Conservation (phyloP, 2,329 filamentous ascomycete genomes). For the Fusarium palustre region DNA sequence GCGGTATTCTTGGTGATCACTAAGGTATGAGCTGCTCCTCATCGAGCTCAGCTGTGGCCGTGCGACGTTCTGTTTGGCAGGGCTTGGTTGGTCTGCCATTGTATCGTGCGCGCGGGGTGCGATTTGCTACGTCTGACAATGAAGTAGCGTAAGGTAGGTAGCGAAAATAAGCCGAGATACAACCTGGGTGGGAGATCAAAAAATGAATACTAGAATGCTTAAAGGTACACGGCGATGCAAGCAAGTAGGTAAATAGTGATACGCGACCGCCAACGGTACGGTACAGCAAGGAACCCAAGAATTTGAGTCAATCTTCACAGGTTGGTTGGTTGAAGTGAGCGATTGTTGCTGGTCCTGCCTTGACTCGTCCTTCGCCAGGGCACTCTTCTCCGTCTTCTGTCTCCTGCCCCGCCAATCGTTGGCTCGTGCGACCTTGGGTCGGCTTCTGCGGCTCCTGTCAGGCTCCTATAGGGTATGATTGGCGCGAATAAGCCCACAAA, state of each 20-base stretch:
- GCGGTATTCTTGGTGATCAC: slow-evolving; percentile 73
- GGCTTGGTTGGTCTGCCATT: slow-evolving; percentile 51
- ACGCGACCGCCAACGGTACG: slow-evolving; percentile 4
- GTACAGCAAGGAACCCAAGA: slow-evolving; percentile 26
- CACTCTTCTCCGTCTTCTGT: slow-evolving; percentile 38
- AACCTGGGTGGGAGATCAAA: slow-evolving; percentile 2
- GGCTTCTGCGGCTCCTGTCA: slow-evolving; percentile 39
- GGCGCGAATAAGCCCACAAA: slow-evolving; percentile 25
- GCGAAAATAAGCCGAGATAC: slow-evolving; percentile 2
- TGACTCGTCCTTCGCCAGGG: slow-evolving; percentile 28
- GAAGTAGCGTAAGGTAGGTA: slow-evolving; percentile 6
- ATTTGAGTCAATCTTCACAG: slow-evolving; percentile 33
- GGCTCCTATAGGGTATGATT: slow-evolving; percentile 33
- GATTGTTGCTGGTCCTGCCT: slow-evolving; percentile 15
- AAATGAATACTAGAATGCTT: slow-evolving; percentile 4
- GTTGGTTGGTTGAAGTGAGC: slow-evolving; percentile 15
- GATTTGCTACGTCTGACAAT: slow-evolving; percentile 34
- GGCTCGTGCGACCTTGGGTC: slow-evolving; percentile 28
- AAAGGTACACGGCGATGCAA: slow-evolving; percentile 1
- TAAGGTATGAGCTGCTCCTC: slow-evolving; percentile 72
- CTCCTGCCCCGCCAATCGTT: slow-evolving; percentile 36
- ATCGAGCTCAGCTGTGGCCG: slow-evolving; percentile 64
- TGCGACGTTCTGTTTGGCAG: slow-evolving; percentile 51
- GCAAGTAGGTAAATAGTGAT: not conserved
- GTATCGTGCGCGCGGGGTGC: slow-evolving; percentile 29